Base-by-base conservation (phyloP, 2,329 filamentous ascomycete genomes). In the Neonectria magnoliae region DNA sequence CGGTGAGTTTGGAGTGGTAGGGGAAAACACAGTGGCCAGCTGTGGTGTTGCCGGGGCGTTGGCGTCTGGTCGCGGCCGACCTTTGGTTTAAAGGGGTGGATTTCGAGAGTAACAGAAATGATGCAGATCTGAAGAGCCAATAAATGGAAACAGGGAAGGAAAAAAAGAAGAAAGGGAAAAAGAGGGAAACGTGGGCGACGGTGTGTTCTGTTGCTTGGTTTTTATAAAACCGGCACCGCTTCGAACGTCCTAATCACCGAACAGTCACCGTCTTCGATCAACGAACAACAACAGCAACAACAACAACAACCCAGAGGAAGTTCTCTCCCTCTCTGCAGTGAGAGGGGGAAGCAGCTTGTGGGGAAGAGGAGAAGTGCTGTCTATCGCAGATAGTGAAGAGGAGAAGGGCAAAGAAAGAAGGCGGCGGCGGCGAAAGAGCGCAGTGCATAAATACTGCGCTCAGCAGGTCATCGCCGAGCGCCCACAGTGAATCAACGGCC, bases 381-480 rank as follows among this genome's bases (percentile, higher is more conserved):
- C 10, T 18, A 8, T 42, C 18, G 8, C n/a, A n/a, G 38, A 9
- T 42, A 20, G 38, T 42, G 38, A 42, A 36, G 25, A 62, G 38
- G 48, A 57, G 31, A 29, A 55, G 47, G 22, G 38, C 18, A 48
- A 48, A 20, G 44, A n/a, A 22, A 36, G 54, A 45, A 54, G n/a
- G 7, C 1, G 7, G n/a, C n/a, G 16, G 38, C 16, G 50, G 18
- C 22, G 33, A 29, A 29, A 54, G 52, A 42, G 16, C 22, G n/a
- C 52, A 38, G 22, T 14, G n/a, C 36, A 41, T 31, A 25, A 54
- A 29, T 31, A 13, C 20, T 31, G 5, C 22, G 22, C 13, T 42
- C 38, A 11, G 38, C 38, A 18, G 38, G 10, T 11, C 38, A 42
- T 42, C n/a, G 38, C 38, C 10, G 38, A 20, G n/a, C 38, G 38